Conservation (phyloP, 129 eudicot genomes). For the Logfia minima region DNA sequence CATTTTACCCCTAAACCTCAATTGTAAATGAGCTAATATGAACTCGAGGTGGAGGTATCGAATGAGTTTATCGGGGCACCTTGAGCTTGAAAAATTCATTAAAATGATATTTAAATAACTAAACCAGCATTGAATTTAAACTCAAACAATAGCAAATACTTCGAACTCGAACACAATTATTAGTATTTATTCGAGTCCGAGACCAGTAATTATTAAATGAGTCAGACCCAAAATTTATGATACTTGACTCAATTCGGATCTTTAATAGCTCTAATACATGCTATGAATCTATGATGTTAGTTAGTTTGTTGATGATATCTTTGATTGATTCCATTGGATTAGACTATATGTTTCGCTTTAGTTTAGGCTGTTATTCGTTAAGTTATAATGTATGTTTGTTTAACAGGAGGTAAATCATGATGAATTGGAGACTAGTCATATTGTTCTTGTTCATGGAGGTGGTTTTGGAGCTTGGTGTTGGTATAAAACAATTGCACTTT, state of each 20-base stretch:
- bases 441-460: slow-evolving; percentile 98
- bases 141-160: neutral
- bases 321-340: neutral
- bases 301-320: neutral
- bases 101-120: no score
- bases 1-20: no score
- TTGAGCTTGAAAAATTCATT: no score
- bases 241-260: neutral
- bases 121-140: neutral
- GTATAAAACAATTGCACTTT: slow-evolving; percentile 90
- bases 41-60: no score
- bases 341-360: neutral
- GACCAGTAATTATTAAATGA: neutral
- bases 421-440: slow-evolving; percentile 69
- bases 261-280: neutral
- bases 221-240: no score
- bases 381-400: slow-evolving; percentile 18
- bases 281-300: neutral
- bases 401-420: slow-evolving; percentile 75
- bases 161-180: neutral
- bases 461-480: slow-evolving; percentile 99
- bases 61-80: no score
- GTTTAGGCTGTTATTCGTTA: neutral
- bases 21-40: no score
- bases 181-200: neutral